Evolutionary conservation across 495 filamentous ascomycete species (phyloP).

Genomic region (Penicillium pulvis): DNA sequence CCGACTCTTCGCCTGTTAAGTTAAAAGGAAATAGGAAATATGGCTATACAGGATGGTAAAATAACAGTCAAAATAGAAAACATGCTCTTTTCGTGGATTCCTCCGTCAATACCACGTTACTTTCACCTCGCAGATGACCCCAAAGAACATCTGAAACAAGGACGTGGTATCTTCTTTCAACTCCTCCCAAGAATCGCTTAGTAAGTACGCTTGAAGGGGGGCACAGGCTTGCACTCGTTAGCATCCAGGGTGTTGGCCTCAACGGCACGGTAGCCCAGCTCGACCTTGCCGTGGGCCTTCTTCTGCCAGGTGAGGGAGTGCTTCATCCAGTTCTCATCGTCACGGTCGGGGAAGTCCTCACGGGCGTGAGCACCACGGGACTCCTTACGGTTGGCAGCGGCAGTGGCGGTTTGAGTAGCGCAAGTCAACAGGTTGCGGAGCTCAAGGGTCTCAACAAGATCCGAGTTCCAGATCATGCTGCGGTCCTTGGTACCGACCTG

Average conservation of each 20-base stretch:
- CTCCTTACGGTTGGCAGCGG: constrained; percentile 89
- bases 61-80: constrained; percentile 41
- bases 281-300: constrained; percentile 76
- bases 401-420: constrained; percentile 86
- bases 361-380: constrained; percentile 92
- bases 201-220: constrained; percentile 85
- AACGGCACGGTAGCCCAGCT: constrained; percentile 77
- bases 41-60: constrained; percentile 52
- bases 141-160: constrained; percentile 24
- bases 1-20: constrained; percentile 46
- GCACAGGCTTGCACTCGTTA: constrained; percentile 84
- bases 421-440: constrained; percentile 91
- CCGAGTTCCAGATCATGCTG: constrained; percentile 99
- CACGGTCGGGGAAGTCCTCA: constrained; percentile 91
- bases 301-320: constrained; percentile 95
- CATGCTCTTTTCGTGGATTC: constrained; percentile 43
- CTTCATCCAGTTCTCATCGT: constrained; percentile 98
- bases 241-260: constrained; percentile 79
- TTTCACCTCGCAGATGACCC: constrained; percentile 8
- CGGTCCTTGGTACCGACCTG: constrained; percentile 94
- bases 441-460: constrained; percentile 93
- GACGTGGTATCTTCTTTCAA: constrained; percentile 23
- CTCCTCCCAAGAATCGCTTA: constrained; percentile 39
- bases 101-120: constrained; percentile 24
- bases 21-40: constrained; percentile 36